These are phyloP conservation scores for Nitzschia sp. DNA, from an alignment of 108 stramenopile species.

Conservation along the genomic window DNA sequence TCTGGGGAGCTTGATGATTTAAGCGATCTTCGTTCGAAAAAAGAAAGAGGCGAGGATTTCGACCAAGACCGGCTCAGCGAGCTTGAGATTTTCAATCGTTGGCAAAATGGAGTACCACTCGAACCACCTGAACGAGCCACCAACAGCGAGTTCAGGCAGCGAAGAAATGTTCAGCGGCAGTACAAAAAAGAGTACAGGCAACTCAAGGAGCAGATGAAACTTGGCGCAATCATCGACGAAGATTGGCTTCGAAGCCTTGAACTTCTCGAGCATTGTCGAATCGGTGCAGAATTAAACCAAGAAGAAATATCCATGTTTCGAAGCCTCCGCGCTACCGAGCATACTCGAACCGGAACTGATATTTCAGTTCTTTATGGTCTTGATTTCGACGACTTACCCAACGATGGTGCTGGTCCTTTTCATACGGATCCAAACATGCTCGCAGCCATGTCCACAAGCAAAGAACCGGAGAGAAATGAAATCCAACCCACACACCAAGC, in stretches of 20 bases:
- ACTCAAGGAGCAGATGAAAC: background rate
- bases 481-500: background rate
- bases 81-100: constrained; percentile 28
- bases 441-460: too few species aligned
- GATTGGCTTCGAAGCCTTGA: constrained; percentile 21
- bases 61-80: constrained; percentile 23
- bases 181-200: constrained; percentile 11
- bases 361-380: background rate
- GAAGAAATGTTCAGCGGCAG: background rate
- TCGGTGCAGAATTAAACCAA: constrained; percentile 13
- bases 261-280: constrained; percentile 13
- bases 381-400: background rate
- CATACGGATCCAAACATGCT: background rate
- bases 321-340: background rate
- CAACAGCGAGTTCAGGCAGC: background rate
- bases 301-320: constrained; percentile 11
- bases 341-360: background rate
- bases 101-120: constrained; percentile 14
- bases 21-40: constrained; percentile 3
- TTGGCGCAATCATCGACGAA: constrained; percentile 2
- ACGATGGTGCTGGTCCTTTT: background rate
- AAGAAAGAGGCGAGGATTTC: constrained; percentile 12
- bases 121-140: constrained; percentile 4
- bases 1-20: constrained; percentile 17
- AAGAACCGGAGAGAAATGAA: background rate